Evolutionary conservation across 139 green algal genomes (phyloP).

Genomic region (Chloropicon primus): DNA sequence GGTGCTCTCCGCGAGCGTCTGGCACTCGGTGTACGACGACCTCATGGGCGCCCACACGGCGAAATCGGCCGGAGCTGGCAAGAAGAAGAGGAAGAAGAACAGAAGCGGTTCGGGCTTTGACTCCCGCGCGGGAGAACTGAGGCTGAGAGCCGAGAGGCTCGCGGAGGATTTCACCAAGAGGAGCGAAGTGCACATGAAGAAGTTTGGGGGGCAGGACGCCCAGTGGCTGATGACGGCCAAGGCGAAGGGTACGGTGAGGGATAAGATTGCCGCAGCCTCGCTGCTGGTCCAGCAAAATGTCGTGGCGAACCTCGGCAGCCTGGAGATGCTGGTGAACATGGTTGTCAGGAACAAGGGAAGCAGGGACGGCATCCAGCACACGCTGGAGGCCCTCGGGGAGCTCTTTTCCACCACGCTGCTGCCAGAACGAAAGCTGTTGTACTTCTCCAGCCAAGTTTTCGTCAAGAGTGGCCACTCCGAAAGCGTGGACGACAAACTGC

Average conservation of each 20-base stretch:
- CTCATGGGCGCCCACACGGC: neutral
- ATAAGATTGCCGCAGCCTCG: slow-evolving; percentile 63
- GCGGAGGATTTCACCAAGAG: slow-evolving; percentile 53
- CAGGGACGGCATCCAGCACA: slow-evolving; percentile 10
- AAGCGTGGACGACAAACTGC: slow-evolving; percentile 25
- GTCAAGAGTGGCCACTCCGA: slow-evolving; percentile 36
- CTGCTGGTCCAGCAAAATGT: slow-evolving; percentile 68
- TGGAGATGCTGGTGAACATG: slow-evolving; percentile 65
- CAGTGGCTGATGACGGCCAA: slow-evolving; percentile 11
- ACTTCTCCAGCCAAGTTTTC: slow-evolving; percentile 13
- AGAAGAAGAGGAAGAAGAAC: slow-evolving; percentile 15
- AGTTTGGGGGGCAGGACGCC: slow-evolving; percentile 50
- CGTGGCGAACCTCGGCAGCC: slow-evolving; percentile 44
- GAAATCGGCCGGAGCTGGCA: neutral
- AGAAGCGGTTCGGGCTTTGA: slow-evolving; percentile 19
- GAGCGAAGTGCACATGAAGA: slow-evolving; percentile 45
- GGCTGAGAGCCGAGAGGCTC: slow-evolving; percentile 15
- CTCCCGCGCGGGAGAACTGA: slow-evolving; percentile 9
- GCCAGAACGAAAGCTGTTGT: slow-evolving; percentile 69
- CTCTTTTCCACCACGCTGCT: slow-evolving; percentile 67
- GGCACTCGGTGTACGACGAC: neutral
- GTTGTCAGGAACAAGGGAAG: slow-evolving; percentile 42
- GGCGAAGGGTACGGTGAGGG: slow-evolving; percentile 15
- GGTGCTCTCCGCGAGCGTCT: neutral
- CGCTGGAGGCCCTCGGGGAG: slow-evolving; percentile 34